Evolutionary conservation across 1,284 basidiomycete species (phyloP), one percentile per base, ranked within the genome.

Genomic region (Chalciporus piperatoides): DNA sequence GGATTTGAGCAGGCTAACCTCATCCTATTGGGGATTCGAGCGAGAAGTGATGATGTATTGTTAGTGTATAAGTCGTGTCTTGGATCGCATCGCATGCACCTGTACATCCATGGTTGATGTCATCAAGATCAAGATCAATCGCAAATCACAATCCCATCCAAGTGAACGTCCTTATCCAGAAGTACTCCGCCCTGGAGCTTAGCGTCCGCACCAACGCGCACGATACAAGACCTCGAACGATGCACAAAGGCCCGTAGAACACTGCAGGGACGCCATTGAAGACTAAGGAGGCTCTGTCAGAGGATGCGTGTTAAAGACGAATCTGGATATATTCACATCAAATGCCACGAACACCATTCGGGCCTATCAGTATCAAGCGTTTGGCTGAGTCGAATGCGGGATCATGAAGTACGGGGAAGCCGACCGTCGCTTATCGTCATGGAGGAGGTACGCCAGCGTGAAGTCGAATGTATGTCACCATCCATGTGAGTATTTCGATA

Each of bases 1-100:
- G 67, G 30, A 55, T 68, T 30, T 65, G 50, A 68, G n/a, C n/a
- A n/a, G n/a, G n/a, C n/a, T n/a, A n/a, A n/a, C 32, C 14, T 21
- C 10, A 11, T 36, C 42, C 14, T 21, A n/a, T 43, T 32, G 38
- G 23, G 27, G 17, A 38, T 12, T 32, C 32, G 37, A 24, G 30
- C 23, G 37, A 36, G 33, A 5, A 28, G 12, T 39, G 24, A 19
- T 46, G 52, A 41, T 65, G 65, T 68, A 64, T 53, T 32, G 19
- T 27, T 51, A 61, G 36, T 51, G 46, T 53, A 52, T 49, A 21
- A 42, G 35, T 3, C 32, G n/a, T 11, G 10, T 41, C 27, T 15
- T 17, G 11, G 21, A 23, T 15, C 7, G n/a, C 6, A 27, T 27
- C n/a, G 24, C 24, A 21, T 37, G 6, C 3, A 21, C 23, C 14